Evolutionary conservation across 2,329 filamentous ascomycete species (phyloP).

Genomic region (Tolypocladium guangdongense): DNA sequence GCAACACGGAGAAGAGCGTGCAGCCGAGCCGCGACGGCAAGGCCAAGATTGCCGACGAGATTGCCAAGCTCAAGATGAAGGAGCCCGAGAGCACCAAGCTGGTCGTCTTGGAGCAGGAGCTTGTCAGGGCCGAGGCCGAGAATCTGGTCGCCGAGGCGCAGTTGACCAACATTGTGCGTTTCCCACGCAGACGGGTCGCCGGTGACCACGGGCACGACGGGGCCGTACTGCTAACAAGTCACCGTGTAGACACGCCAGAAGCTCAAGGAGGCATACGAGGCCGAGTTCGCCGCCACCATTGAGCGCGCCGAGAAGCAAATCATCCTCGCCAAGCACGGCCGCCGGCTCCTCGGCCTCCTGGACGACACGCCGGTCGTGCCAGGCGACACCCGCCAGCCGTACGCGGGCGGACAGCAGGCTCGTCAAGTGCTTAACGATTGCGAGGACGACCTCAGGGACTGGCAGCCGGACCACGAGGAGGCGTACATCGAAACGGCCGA

Average conservation of each 20-base stretch:
- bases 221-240: background rate
- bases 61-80: conserved; percentile 82
- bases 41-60: conserved; percentile 82
- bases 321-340: conserved; percentile 83
- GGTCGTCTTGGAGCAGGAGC: conserved; percentile 84
- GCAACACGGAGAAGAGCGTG: conserved; percentile 91
- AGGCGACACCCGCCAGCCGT: conserved; percentile 64
- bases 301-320: conserved; percentile 96
- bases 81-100: conserved; percentile 77
- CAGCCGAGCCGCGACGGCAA: conserved; percentile 86
- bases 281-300: conserved; percentile 82
- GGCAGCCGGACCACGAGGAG: conserved; percentile 43
- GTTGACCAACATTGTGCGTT: conserved; percentile 78
- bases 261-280: conserved; percentile 85
- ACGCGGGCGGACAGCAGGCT: conserved; percentile 54
- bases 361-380: conserved; percentile 87
- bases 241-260: conserved; percentile 71
- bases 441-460: conserved; percentile 75
- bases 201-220: background rate
- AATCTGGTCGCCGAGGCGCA: conserved; percentile 94
- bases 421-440: conserved; percentile 85
- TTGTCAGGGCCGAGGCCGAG: conserved; percentile 91
- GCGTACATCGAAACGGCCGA: conserved; percentile 12
- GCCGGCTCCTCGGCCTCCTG: conserved; percentile 71
- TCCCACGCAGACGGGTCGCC: background rate